These are phyloP conservation scores for Calonectria ilicicola DNA, from an alignment of 2,329 filamentous ascomycete genomes.

Conservation along the genomic window DNA sequence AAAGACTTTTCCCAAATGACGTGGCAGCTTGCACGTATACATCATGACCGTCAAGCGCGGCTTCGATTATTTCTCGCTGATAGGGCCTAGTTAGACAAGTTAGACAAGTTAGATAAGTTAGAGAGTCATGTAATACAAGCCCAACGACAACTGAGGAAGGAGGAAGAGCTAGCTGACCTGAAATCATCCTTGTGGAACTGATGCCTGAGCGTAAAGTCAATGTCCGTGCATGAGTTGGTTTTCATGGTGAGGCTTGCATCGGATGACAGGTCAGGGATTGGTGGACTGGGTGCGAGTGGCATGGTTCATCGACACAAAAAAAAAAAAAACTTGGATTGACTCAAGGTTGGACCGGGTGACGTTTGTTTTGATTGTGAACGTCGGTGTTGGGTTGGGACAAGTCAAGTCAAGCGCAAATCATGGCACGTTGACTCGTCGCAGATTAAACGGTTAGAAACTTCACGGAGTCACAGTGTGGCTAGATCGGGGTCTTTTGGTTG, in stretches of 20 bases:
- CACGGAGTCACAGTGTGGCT: conserved; percentile 15
- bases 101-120: conserved; percentile 19
- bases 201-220: conserved; percentile 79
- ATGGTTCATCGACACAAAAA: background rate
- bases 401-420: conserved; percentile 9
- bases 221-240: conserved; percentile 67
- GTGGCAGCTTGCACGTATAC: conserved; percentile 93
- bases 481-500: background rate
- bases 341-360: background rate
- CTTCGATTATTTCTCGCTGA: conserved; percentile 88
- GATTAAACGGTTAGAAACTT: background rate
- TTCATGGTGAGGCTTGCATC: conserved; percentile 51
- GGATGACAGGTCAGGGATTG: conserved; percentile 4
- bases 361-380: background rate
- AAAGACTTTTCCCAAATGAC: conserved; percentile 92
- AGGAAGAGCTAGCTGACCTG: conserved; percentile 61
- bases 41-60: conserved; percentile 85
- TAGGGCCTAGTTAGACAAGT: conserved; percentile 68
- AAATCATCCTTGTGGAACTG: conserved; percentile 82
- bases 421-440: background rate
- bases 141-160: background rate
- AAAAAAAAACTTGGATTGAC: background rate
- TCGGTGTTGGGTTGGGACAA: background rate
- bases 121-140: background rate
- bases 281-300: background rate